Evolutionary conservation across 2,329 filamentous ascomycete genomes (phyloP).

Genomic region (Chaetomium sp.): DNA sequence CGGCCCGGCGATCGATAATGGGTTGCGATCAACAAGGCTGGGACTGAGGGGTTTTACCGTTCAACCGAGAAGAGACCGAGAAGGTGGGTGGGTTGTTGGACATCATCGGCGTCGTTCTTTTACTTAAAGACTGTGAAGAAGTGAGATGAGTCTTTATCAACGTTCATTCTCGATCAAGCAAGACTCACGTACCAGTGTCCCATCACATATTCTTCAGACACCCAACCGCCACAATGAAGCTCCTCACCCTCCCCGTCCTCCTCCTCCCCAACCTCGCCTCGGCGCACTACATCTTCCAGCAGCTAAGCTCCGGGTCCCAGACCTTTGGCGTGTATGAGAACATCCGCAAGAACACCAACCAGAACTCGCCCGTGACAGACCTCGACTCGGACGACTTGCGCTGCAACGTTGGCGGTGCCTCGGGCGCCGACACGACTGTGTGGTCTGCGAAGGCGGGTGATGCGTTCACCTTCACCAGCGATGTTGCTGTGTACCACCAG

Average conservation of each 20-base stretch:
- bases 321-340: slow-evolving; percentile 33
- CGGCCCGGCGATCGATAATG: too few species aligned
- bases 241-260: slow-evolving; percentile 27
- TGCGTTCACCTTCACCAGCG: slow-evolving; percentile 34
- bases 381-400: slow-evolving; percentile 34
- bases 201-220: too few species aligned
- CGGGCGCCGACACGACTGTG: slow-evolving; percentile 30
- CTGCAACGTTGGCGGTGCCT: slow-evolving; percentile 35
- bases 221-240: slow-evolving; percentile 26
- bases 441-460: slow-evolving; percentile 33
- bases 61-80: too few species aligned
- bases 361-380: slow-evolving; percentile 41
- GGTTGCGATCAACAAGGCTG: too few species aligned
- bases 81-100: too few species aligned
- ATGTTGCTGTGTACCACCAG: slow-evolving; percentile 38
- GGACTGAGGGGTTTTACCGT: too few species aligned
- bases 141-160: too few species aligned
- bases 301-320: slow-evolving; percentile 29
- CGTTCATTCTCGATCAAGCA: too few species aligned
- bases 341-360: slow-evolving; percentile 42
- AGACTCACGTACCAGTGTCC: too few species aligned
- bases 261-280: slow-evolving; percentile 28
- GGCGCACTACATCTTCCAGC: slow-evolving; percentile 39
- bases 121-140: too few species aligned
- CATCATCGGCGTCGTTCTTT: too few species aligned